These are phyloP conservation scores for Arthrobotrys megalospora DNA, from an alignment of 2,329 filamentous ascomycete species.

Conservation along the genomic window DNA sequence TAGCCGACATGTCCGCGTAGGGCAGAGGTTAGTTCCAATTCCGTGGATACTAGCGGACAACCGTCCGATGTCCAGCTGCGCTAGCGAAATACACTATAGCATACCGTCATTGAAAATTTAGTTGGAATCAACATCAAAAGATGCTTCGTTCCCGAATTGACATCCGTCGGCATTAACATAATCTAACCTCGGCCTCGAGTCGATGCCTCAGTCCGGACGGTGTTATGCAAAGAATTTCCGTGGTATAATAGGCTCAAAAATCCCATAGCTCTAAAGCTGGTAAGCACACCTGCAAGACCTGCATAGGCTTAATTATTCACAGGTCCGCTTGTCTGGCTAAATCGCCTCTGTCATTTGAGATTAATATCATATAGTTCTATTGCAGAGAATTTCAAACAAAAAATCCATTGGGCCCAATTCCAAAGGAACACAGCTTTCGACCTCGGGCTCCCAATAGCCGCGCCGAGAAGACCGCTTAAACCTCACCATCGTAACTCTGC, in stretches of 20 bases:
- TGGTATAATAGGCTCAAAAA: neutral
- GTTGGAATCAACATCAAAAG: too few species aligned
- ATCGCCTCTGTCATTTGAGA: neutral
- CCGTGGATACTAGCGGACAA: too few species aligned
- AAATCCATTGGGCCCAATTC: neutral
- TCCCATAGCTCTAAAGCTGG: neutral
- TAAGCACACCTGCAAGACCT: conserved; percentile 1
- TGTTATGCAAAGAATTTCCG: conserved; percentile 13
- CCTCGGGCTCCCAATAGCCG: conserved; percentile 20
- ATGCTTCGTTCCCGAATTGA: too few species aligned
- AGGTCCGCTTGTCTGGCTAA: conserved; percentile 8
- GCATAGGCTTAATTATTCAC: conserved; percentile 27
- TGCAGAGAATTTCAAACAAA: conserved; percentile 6
- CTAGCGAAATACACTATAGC: too few species aligned
- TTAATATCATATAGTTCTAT: conserved; percentile 15
- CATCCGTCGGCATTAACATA: neutral
- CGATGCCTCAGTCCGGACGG: neutral
- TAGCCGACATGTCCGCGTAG: too few species aligned
- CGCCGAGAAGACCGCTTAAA: conserved; percentile 11
- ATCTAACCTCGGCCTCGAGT: neutral
- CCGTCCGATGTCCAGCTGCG: too few species aligned
- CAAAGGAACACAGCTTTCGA: conserved; percentile 5
- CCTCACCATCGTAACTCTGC: neutral
- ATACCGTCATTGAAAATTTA: too few species aligned
- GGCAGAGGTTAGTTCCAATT: too few species aligned